Evolutionary conservation across 352 stramenopile species (phyloP).

Genomic region (Phytophthora podocarpi): DNA sequence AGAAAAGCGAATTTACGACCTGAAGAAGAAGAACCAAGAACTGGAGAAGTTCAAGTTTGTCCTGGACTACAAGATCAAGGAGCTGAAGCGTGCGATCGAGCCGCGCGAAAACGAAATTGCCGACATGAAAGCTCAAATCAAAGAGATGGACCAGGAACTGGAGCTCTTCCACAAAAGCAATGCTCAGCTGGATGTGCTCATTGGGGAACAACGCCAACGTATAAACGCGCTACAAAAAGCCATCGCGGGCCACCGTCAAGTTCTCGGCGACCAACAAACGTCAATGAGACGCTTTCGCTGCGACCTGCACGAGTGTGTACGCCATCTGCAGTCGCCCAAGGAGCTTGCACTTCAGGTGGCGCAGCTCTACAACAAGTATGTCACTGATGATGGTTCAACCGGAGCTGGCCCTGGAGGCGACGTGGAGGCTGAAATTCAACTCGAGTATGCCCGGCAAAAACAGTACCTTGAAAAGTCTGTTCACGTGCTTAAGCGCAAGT

Average conservation of each 20-base stretch:
- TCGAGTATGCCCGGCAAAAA: conserved; percentile 91
- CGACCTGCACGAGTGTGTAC: conserved; percentile 87
- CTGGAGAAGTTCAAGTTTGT: conserved; percentile 98
- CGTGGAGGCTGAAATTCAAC: conserved; percentile 73
- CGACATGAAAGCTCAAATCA: conserved; percentile 94
- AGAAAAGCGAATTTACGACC: conserved; percentile 94
- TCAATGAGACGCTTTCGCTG: conserved; percentile 80
- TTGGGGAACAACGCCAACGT: conserved; percentile 87
- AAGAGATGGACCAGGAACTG: conserved; percentile 95
- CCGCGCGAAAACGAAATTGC: conserved; percentile 94
- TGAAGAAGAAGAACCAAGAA: conserved; percentile 97
- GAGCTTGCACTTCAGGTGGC: conserved; percentile 81
- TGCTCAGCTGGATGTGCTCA: conserved; percentile 92
- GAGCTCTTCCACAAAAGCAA: conserved; percentile 96
- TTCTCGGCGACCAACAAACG: conserved; percentile 64
- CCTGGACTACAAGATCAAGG: conserved; percentile 97
- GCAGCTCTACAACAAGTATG: conserved; percentile 77
- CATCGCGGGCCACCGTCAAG: conserved; percentile 59
- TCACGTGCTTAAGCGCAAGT: conserved; percentile 88
- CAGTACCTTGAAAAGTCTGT: conserved; percentile 94
- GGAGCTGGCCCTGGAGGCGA: conserved; percentile 38
- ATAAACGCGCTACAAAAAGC: conserved; percentile 90
- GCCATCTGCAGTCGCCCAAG: conserved; percentile 75
- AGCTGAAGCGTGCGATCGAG: conserved; percentile 94
- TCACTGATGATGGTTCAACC: conserved; percentile 39